A percentile compares a stretch with the other conserved stretches of the same genome.
These are phyloP conservation scores for Dittrichia graveolens DNA, from an alignment of 129 eudicot species.

Conservation along the genomic window DNA sequence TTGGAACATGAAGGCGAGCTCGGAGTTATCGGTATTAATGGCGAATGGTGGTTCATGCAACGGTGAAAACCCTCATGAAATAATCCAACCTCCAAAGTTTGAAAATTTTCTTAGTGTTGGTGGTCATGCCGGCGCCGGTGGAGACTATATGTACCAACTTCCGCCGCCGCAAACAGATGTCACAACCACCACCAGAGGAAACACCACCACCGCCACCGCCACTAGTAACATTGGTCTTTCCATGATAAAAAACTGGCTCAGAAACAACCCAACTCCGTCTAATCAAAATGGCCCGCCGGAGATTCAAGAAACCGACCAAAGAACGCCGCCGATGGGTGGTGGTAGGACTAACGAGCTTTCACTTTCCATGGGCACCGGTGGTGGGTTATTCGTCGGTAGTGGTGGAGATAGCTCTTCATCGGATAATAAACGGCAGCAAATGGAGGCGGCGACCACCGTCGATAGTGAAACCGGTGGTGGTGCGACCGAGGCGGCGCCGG, in stretches of 20 bases:
- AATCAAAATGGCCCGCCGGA: slow-evolving; percentile 28
- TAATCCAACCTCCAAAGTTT: slow-evolving; percentile 63
- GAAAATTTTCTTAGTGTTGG: slow-evolving; percentile 74
- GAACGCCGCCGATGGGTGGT: slow-evolving; percentile 26
- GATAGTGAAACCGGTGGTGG: slow-evolving; percentile 40
- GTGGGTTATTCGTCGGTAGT: slow-evolving; percentile 37
- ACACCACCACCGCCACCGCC: not conserved
- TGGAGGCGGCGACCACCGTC: slow-evolving; percentile 36
- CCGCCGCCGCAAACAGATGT: slow-evolving; percentile 26
- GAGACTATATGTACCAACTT: slow-evolving; percentile 40
- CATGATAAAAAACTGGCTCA: slow-evolving; percentile 89
- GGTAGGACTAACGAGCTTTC: slow-evolving; percentile 49
- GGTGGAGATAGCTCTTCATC: slow-evolving; percentile 47
- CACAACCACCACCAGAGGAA: slow-evolving; percentile 25
- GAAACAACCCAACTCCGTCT: slow-evolving; percentile 55
- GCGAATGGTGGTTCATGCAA: slow-evolving; percentile 46
- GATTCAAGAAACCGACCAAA: slow-evolving; percentile 25
- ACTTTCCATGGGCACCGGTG: slow-evolving; percentile 76
- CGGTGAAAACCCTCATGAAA: slow-evolving; percentile 32
- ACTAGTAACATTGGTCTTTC: slow-evolving; percentile 65
- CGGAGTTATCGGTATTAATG: slow-evolving; percentile 52
- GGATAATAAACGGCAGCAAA: slow-evolving; percentile 53
- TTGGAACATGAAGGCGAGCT: slow-evolving; percentile 64
- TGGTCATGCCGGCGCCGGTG: slow-evolving; percentile 35
- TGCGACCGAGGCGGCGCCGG: slow-evolving; percentile 48